These are phyloP conservation scores for Calycina herbarum DNA, from an alignment of 2,329 filamentous ascomycete species.

Conservation along the genomic window DNA sequence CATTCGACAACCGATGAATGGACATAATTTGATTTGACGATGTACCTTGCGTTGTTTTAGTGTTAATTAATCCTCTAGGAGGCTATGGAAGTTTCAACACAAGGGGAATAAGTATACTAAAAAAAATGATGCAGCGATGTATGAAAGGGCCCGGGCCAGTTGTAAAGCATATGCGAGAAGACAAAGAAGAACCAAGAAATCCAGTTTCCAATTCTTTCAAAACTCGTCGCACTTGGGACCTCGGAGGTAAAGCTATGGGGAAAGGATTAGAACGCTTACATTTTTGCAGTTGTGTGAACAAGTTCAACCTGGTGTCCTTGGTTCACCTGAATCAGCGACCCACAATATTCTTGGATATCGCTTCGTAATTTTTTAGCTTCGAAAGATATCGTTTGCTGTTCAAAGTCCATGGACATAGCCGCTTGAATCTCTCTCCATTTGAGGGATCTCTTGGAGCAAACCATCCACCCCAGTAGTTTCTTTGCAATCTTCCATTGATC, in stretches of 20 bases:
- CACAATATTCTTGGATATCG: conserved; percentile 39
- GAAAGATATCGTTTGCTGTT: conserved; percentile 34
- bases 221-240: no score
- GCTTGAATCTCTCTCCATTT: conserved; percentile 46
- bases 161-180: no score
- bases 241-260: no score
- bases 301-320: conserved; percentile 37
- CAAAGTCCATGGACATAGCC: conserved; percentile 39
- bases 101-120: no score
- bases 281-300: conserved; percentile 41
- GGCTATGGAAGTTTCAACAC: no score
- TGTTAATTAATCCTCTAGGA: no score
- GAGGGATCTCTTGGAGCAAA: conserved; percentile 41
- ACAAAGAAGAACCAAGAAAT: no score
- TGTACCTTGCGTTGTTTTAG: not conserved
- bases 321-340: conserved; percentile 39
- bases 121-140: no score
- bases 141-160: no score
- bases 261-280: conserved; percentile 22
- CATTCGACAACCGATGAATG: conserved; percentile 21
- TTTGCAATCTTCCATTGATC: not conserved
- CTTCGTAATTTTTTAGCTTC: conserved; percentile 32
- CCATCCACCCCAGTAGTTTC: conserved; percentile 40
- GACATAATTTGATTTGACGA: not conserved
- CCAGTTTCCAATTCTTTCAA: no score